Evolutionary conservation across 345 rosid species (phyloP).

Genomic region (Durio zibethinus): DNA sequence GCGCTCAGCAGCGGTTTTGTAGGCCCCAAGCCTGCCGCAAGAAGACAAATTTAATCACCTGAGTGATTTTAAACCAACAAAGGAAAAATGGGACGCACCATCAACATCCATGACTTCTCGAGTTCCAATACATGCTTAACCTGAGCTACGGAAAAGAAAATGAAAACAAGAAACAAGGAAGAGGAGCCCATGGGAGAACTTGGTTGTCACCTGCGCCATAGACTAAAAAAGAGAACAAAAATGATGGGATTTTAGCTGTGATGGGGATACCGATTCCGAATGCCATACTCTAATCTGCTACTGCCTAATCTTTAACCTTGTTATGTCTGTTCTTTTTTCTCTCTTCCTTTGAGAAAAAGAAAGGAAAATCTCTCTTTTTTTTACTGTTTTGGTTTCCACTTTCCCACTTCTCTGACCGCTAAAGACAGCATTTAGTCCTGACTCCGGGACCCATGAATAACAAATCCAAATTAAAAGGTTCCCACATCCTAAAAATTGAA

Average conservation of each 20-base stretch:
- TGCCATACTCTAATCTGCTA: neutral
- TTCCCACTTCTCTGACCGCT: slow-evolving; percentile 67
- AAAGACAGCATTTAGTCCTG: slow-evolving; percentile 32
- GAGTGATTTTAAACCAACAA: slow-evolving; percentile 10
- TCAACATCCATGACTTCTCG: slow-evolving; percentile 21
- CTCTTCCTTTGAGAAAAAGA: slow-evolving; percentile 15
- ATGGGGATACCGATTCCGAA: neutral
- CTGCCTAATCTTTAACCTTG: neutral
- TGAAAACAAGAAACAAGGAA: too few relatives aligned
- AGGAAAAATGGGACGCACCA: neutral
- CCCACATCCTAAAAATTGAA: neutral
- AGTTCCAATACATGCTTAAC: slow-evolving; percentile 13
- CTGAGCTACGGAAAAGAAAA: neutral
- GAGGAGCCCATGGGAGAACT: neutral
- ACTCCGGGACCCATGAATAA: neutral
- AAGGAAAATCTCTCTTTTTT: slow-evolving; percentile 28
- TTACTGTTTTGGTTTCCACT: slow-evolving; percentile 56
- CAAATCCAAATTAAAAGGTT: neutral
- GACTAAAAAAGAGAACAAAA: neutral
- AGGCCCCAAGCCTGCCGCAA: slow-evolving; percentile 31
- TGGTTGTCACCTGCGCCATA: neutral
- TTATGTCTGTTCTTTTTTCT: neutral
- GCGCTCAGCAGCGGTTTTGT: slow-evolving; percentile 29
- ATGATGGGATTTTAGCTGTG: neutral
- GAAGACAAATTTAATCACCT: slow-evolving; percentile 36